These are phyloP conservation scores for Rhizopogon roseolus DNA, from an alignment of 768 basidiomycete genomes.

Conservation along the genomic window DNA sequence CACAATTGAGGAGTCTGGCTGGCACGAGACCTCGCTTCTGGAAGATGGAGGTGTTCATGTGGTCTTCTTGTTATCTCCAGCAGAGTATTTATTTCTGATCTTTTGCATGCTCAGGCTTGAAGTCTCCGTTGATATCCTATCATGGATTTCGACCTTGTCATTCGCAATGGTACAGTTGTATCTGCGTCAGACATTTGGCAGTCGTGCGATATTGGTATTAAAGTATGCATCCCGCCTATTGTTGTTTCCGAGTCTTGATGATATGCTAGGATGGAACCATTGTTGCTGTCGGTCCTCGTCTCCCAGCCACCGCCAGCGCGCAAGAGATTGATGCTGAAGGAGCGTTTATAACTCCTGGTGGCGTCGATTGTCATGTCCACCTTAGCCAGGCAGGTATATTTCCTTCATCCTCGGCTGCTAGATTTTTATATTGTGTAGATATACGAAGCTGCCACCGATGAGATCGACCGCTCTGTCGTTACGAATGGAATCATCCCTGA, in stretches of 20 bases:
- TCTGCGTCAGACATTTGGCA: conserved; percentile 11
- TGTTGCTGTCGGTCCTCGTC: conserved; percentile 15
- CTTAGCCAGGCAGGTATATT: conserved; percentile 19
- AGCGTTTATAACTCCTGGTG: conserved; percentile 30
- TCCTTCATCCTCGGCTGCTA: neutral
- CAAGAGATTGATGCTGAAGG: conserved; percentile 31
- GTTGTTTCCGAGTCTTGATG: neutral
- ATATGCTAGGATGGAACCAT: conserved; percentile 23
- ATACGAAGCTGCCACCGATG: conserved; percentile 2
- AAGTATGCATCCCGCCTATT: neutral
- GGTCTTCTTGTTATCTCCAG: conserved; percentile 1
- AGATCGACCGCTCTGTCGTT: conserved; percentile 1
- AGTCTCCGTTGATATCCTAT: neutral
- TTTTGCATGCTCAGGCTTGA: neutral
- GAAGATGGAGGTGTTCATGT: neutral
- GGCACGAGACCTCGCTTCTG: conserved; percentile 1
- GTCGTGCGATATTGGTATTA: conserved; percentile 26
- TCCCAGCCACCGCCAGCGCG: conserved; percentile 11
- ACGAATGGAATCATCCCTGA: conserved; percentile 6
- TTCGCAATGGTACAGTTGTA: conserved; percentile 13
- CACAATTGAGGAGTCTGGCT: neutral
- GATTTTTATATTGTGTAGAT: neutral
- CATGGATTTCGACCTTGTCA: conserved; percentile 11
- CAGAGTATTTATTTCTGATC: neutral
- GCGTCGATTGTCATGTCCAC: conserved; percentile 33